Evolutionary conservation across 148 eudicot genomes (phyloP).

Genomic region (Rheum nobile): DNA sequence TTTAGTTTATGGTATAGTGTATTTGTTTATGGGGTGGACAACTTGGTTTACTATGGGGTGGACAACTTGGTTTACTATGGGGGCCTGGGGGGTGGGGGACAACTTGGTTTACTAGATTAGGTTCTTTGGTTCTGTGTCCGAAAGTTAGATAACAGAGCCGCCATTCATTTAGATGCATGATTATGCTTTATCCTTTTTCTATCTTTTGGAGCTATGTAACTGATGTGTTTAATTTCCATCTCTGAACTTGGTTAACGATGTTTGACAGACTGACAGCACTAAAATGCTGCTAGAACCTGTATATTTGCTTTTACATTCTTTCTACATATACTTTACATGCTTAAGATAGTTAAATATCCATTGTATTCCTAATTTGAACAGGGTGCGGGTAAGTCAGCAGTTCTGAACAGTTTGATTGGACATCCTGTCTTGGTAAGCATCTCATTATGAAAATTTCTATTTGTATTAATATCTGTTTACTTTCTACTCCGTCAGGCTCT

Average conservation of each 20-base stretch:
- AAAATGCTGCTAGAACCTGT: neutral
- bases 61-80: neutral
- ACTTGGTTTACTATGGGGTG: neutral
- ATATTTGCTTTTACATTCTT: neutral
- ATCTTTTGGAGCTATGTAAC: neutral
- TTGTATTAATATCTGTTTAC: neutral
- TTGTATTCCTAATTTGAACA: slow-evolving; percentile 15
- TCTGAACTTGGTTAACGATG: neutral
- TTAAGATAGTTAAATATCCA: neutral
- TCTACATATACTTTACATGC: neutral
- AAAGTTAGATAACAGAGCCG: neutral
- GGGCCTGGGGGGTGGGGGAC: no score
- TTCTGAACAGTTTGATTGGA: slow-evolving; percentile 87
- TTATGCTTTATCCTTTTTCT: neutral
- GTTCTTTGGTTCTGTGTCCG: neutral
- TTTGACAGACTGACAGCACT: neutral
- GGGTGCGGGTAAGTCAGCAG: slow-evolving; percentile 99
- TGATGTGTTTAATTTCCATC: neutral
- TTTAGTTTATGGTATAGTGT: neutral
- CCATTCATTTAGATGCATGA: neutral
- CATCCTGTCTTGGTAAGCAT: slow-evolving; percentile 88
- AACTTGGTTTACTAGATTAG: neutral
- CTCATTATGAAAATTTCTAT: neutral
- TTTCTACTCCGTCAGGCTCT: neutral
- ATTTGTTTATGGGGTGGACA: neutral